These are phyloP conservation scores for Ceratocystiopsis minuta DNA, from an alignment of 2,329 filamentous ascomycete genomes.

Conservation along the genomic window DNA sequence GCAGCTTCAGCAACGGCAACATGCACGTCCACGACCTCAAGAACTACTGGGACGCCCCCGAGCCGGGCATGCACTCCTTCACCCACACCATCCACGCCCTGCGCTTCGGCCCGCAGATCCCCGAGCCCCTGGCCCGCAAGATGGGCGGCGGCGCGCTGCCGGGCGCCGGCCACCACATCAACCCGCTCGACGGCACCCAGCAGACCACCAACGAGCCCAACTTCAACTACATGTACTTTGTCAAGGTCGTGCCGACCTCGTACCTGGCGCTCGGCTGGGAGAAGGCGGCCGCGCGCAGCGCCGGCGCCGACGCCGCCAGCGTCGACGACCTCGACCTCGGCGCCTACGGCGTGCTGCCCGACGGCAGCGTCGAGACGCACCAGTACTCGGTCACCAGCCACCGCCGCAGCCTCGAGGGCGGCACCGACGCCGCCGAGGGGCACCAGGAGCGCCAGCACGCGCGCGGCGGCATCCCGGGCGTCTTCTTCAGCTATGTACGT, in stretches of 20 bases:
- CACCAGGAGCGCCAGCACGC: conserved; percentile 87
- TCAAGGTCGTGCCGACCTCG: conserved; percentile 93
- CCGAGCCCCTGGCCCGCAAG: conserved; percentile 48
- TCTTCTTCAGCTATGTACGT: conserved; percentile 95
- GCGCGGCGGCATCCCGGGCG: conserved; percentile 79
- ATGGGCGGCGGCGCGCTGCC: conserved; percentile 24
- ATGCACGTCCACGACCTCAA: conserved; percentile 96
- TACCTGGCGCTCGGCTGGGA: conserved; percentile 89
- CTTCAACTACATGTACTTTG: conserved; percentile 97
- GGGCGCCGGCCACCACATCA: conserved; percentile 82
- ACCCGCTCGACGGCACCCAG: conserved; percentile 67
- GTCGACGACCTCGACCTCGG: conserved; percentile 40
- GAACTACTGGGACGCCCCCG: conserved; percentile 69
- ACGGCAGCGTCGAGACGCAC: conserved; percentile 86
- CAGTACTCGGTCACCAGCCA: conserved; percentile 98
- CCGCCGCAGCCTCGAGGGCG: conserved; percentile 71
- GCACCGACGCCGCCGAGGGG: conserved; percentile 68
- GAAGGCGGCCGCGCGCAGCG: conserved; percentile 20
- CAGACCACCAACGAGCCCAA: conserved; percentile 67
- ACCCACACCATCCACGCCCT: conserved; percentile 76
- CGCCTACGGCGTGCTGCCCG: conserved; percentile 42
- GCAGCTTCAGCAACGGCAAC: conserved; percentile 89
- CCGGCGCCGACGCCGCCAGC: conserved; percentile 23
- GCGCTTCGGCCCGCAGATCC: conserved; percentile 82
- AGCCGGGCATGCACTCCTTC: conserved; percentile 63